Percentiles rank a stretch among this genome's conserved stretches.
These are phyloP conservation scores for Azolla pinnata DNA, from an alignment of 75 land plant species.

Conservation along the genomic window DNA sequence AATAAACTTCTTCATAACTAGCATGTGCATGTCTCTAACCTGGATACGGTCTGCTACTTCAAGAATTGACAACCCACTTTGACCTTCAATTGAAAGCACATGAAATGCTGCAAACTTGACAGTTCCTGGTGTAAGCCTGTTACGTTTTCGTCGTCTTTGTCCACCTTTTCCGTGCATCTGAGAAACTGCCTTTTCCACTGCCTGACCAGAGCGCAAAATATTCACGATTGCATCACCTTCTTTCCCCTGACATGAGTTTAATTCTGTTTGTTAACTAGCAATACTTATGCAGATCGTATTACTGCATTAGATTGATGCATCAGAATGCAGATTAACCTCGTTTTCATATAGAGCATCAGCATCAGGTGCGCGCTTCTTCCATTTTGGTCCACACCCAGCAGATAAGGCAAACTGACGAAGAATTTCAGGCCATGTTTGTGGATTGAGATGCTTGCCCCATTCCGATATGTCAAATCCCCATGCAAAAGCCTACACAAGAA, in stretches of 20 bases:
- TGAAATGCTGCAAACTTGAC: conserved; percentile 76
- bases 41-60: conserved; percentile 58
- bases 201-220: conserved; percentile 26
- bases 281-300: too few species aligned
- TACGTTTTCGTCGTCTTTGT: conserved; percentile 14
- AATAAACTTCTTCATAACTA: not conserved
- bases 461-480: conserved; percentile 42
- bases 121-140: conserved; percentile 68
- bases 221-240: conserved; percentile 21
- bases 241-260: conserved; percentile 1
- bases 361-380: conserved; percentile 19
- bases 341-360: not conserved
- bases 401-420: conserved; percentile 34
- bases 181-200: conserved; percentile 35
- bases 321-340: not conserved
- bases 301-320: too few species aligned
- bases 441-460: conserved; percentile 35
- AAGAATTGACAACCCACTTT: conserved; percentile 50
- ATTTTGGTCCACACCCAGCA: conserved; percentile 38
- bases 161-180: conserved; percentile 33
- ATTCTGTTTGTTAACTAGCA: too few species aligned
- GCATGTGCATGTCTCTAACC: conserved; percentile 22
- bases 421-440: conserved; percentile 38
- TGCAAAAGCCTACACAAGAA: conserved; percentile 23
- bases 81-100: conserved; percentile 55